Evolutionary conservation across 2,329 filamentous ascomycete genomes (phyloP).

Genomic region (Oidium heveae): DNA sequence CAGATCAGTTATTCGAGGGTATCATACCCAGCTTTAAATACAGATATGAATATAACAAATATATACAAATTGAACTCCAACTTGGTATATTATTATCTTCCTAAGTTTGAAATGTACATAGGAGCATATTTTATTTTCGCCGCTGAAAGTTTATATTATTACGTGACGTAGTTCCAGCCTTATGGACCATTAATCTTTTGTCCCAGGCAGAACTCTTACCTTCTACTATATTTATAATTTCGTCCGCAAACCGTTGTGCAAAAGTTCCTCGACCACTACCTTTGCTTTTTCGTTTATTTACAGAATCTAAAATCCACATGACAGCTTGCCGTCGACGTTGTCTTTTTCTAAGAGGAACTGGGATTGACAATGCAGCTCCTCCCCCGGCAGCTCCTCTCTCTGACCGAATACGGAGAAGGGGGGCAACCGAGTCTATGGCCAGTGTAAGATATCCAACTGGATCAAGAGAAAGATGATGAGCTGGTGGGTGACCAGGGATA

Average conservation of each 20-base stretch:
- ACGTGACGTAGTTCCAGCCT: slow-evolving; percentile 50
- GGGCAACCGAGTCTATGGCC: slow-evolving; percentile 79
- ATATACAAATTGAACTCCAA: too few relatives aligned
- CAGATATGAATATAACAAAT: too few relatives aligned
- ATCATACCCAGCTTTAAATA: too few relatives aligned
- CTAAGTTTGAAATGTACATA: neutral
- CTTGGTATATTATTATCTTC: too few relatives aligned
- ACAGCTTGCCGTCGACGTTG: slow-evolving; percentile 60
- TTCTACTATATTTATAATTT: slow-evolving; percentile 70
- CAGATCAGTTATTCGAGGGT: too few relatives aligned
- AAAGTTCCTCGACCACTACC: slow-evolving; percentile 50
- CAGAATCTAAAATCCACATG: slow-evolving; percentile 71
- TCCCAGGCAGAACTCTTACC: slow-evolving; percentile 71
- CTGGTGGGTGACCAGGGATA: slow-evolving; percentile 50
- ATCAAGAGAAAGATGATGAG: slow-evolving; percentile 61
- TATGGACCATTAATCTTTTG: slow-evolving; percentile 51
- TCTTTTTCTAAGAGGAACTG: slow-evolving; percentile 46
- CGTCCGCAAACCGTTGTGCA: slow-evolving; percentile 56
- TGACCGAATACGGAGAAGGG: slow-evolving; percentile 55
- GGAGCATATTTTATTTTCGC: neutral
- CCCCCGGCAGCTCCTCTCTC: slow-evolving; percentile 64
- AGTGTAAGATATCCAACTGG: slow-evolving; percentile 73
- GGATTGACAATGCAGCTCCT: slow-evolving; percentile 61
- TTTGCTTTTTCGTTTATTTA: slow-evolving; percentile 48
- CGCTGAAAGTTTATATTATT: slow-evolving; percentile 34